Evolutionary conservation across 495 filamentous ascomycete genomes (phyloP), one percentile per base, ranked within the genome.

Genomic region (Peziza echinospora): DNA sequence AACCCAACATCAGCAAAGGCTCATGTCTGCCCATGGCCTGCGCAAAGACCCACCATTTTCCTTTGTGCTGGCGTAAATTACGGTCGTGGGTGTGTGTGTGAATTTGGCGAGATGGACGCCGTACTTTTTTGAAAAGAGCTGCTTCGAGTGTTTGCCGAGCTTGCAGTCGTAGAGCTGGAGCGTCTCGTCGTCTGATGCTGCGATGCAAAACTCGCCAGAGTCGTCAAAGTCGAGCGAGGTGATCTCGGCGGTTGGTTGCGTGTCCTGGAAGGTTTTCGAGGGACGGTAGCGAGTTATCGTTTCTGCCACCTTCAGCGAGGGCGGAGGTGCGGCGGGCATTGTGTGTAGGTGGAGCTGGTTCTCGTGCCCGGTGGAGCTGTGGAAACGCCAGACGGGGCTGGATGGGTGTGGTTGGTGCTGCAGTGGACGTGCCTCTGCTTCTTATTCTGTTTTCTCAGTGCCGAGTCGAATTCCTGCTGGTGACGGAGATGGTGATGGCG

Each of bases 1-100:
- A 11, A 13, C 43, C 19, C 26, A 22, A 24, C 21, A 19, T 21
- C 34, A 37, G 46, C 24, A 44, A n/a, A n/a, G n/a, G n/a, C n/a
- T n/a, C n/a, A n/a, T n/a, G 19, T 47, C 24, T 17, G 21, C 10
- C 41, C 5, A 7, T 21, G 8, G 21, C 10, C 40, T 17, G 40
- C 22, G 41, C 16, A 17, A 19, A 5, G 41, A 21, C 62, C 19
- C 65, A 79, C 75, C 78, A 55, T 99, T 91, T 39, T 84, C 74
- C 54, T 94, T 93, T 3, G 89, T 96, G 59, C 82, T 89, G 30
- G 91, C 84, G 58, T 99, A 93, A 24, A 96, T 79, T 49, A 99
- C 79, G 61, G 78, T 80, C 8, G 77, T 78, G 46, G 78, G 73
- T 50, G 84, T 77, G 52, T 94, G 89, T 1, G 85, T 91, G 64